Conservation (phyloP, 1,284 basidiomycete genomes). For the Leucoagaricus sp. region DNA sequence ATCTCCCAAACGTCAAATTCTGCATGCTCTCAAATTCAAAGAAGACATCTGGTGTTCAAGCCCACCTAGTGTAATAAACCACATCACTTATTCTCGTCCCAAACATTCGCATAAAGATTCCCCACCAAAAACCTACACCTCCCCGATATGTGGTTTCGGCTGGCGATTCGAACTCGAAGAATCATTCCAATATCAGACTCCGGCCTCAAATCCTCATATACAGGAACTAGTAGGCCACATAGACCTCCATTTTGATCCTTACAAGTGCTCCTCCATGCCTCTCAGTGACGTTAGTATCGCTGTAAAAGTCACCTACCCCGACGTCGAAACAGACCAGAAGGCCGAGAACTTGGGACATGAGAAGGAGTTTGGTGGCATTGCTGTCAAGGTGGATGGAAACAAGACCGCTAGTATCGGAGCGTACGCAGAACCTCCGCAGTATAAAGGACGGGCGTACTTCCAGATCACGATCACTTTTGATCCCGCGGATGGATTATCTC, state of each 20-base stretch:
- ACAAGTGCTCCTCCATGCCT: conserved; percentile 6
- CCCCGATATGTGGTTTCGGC: conserved; percentile 13
- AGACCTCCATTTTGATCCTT: not conserved
- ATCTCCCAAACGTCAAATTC: no score
- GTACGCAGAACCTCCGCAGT: not conserved
- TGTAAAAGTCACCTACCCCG: conserved; percentile 3
- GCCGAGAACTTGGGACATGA: not conserved
- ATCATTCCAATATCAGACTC: not conserved
- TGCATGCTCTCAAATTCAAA: no score
- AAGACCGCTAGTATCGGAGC: not conserved
- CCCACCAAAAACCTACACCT: not conserved
- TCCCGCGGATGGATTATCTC: not conserved
- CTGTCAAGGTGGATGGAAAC: no score
- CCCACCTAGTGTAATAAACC: conserved; percentile 4
- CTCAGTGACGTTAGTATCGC: not conserved
- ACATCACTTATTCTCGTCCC: not conserved
- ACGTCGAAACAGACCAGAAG: no score
- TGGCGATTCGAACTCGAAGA: conserved; percentile 11
- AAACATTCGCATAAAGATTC: not conserved
- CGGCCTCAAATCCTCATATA: not conserved
- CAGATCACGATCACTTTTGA: conserved; percentile 1
- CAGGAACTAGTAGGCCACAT: not conserved
- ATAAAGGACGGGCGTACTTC: not conserved
- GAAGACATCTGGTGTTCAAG: not conserved
- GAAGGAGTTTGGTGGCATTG: not conserved